These are phyloP conservation scores for Edaphochlamys debaryana DNA, from an alignment of 139 green algal species.

Conservation along the genomic window DNA sequence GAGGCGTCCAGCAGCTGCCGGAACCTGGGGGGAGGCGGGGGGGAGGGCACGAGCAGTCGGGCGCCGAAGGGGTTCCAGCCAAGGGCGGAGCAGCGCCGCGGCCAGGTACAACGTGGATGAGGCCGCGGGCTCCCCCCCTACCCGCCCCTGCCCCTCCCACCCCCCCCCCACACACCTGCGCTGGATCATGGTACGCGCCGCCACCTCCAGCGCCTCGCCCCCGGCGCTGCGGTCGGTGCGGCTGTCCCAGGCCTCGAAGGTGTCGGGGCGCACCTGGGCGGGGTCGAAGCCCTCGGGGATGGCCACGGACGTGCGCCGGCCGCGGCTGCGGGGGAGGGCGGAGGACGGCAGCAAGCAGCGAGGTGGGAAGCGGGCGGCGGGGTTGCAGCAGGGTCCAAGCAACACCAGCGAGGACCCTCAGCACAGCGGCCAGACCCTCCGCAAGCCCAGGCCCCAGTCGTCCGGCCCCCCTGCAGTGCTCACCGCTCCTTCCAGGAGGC, in stretches of 20 bases:
- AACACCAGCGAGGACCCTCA: too few species aligned
- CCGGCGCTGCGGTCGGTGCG: background rate
- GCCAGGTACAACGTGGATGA: background rate
- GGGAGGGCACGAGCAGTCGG: too few species aligned
- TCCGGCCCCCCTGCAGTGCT: background rate
- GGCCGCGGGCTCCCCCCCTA: background rate
- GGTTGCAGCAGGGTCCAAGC: too few species aligned
- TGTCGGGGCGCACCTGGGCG: background rate
- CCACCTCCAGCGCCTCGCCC: slow-evolving; percentile 15
- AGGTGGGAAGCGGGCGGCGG: too few species aligned
- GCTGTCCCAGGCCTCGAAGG: background rate
- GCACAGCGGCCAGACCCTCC: background rate
- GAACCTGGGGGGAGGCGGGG: background rate
- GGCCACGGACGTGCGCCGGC: background rate
- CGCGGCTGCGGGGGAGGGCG: too few species aligned
- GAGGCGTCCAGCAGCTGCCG: background rate
- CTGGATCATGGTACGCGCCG: background rate
- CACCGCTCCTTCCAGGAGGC: background rate
- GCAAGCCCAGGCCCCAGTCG: background rate
- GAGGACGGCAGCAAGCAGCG: too few species aligned
- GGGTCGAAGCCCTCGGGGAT: background rate
- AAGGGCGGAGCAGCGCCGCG: too few species aligned
- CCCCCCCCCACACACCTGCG: background rate
- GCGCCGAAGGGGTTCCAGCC: too few species aligned
- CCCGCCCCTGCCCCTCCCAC: background rate